Conservation (phyloP, 2,329 filamentous ascomycete genomes). For the Neonectria coccinea region DNA sequence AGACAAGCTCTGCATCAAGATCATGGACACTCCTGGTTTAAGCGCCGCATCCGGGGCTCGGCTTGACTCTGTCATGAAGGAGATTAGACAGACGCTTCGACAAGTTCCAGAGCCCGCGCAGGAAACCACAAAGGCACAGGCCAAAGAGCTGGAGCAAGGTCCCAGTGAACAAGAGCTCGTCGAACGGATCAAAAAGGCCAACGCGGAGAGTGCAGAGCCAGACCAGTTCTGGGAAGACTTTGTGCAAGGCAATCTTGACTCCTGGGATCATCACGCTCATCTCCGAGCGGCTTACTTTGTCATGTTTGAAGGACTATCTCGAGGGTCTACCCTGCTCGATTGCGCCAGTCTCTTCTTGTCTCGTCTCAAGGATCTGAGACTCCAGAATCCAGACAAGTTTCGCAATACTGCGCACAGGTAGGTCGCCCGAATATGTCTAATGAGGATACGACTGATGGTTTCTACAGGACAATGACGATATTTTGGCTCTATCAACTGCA, state of each 20-base stretch:
- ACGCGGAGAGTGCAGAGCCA: constrained; percentile 13
- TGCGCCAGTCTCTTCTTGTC: constrained; percentile 48
- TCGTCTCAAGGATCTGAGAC: constrained; percentile 43
- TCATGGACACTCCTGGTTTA: constrained; percentile 43
- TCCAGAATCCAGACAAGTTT: constrained; percentile 46
- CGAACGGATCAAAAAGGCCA: constrained; percentile 23
- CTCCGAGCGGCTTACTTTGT: constrained; percentile 50
- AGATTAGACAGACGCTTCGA: constrained; percentile 33
- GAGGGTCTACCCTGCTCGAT: constrained; percentile 41
- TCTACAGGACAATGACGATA: constrained; percentile 48
- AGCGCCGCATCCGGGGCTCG: constrained; percentile 34
- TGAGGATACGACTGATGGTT: background rate
- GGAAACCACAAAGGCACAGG: constrained; percentile 14
- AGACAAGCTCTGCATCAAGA: constrained; percentile 26
- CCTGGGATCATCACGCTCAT: constrained; percentile 51
- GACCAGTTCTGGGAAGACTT: constrained; percentile 47
- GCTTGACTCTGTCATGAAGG: constrained; percentile 28
- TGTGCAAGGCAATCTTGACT: constrained; percentile 40
- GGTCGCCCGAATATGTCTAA: background rate
- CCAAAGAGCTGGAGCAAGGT: constrained; percentile 24
- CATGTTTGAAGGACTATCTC: constrained; percentile 44
- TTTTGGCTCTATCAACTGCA: constrained; percentile 53
- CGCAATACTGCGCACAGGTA: constrained; percentile 51
- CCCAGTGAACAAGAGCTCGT: constrained; percentile 33
- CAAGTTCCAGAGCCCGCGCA: constrained; percentile 3